Evolutionary conservation across 306 rosid species (phyloP), one percentile per base, ranked within the genome.

Genomic region (Cucurbita pepo): DNA sequence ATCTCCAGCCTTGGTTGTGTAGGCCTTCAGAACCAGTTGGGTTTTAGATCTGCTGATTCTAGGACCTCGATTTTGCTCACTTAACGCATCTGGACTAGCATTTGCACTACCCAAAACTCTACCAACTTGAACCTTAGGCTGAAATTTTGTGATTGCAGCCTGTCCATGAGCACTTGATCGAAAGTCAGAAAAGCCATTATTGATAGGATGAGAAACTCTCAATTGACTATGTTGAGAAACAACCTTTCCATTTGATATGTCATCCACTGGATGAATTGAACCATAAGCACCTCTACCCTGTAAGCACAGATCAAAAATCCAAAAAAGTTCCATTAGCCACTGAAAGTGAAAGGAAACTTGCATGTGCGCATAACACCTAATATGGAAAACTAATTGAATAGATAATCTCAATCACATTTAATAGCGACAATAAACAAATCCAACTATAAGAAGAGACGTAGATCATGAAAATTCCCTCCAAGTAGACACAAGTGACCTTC

Each of bases 51-150:
- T 82, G 76, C 84, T 85, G 77, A 82, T 79, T 84, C 98, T 86
- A 64, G 98, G 97, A 51, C 96, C 98, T 22, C 97, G 84, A 82
- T 90, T 90, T 83, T 93, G 97, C 83, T 88, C 98, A 69, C 85
- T 81, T 83, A 90, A 83, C 53, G 85, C 83, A 81, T 90, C 94
- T 37, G 81, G 55, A 71, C 82, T 80, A 62, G 82, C 86, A 80
- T 81, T 84, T 54, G 74, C 70, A 44, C 83, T 87, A 72, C 81
- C 81, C 63, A 70, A 56, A 16, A 81, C 79, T 81, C 89, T 83
- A 54, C 81, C 77, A 74, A 65, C 59, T 54, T 76, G 85, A 58
- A 72, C 51, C 82, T 88, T 90, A 7, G 91, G 89, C 63, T 88
- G 80, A 77, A 80, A 40, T 80, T 86, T 90, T 82, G 78, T 77